Evolutionary conservation across 208 protist species (phyloP), one percentile per base, ranked within the genome.

Genomic region (Acanthamoeba sp.): DNA sequence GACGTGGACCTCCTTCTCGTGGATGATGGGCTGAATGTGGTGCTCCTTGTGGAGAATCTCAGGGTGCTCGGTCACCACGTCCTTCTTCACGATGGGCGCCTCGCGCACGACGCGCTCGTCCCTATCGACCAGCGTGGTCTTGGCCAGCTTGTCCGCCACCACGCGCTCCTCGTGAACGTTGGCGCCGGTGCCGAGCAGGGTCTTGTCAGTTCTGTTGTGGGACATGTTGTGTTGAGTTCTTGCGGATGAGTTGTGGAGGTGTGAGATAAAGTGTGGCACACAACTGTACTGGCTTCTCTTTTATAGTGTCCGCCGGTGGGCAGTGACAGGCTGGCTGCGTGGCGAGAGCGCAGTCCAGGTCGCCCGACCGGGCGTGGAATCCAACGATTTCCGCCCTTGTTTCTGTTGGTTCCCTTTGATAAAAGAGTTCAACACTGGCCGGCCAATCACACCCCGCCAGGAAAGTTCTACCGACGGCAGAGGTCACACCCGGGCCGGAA

Each of bases 1-100:
- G 12, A 84, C 40, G 42, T 84, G 73, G 12, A 22, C 27, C 38
- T 84, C 73, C 40, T 45, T 84, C 73, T 55, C 73, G 22, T 84
- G 40, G 73, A 84, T 52, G 40, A 84, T 52, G 40, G 73, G 73
- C 73, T 84, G 73, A 6, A 84, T 38, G 40, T 84, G 73, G 42
- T 84, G 73, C 40, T 84, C 73, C 22, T 84, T 22, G 40, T 84
- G 73, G 73, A 84, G 5, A 24, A 55, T 42, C 40, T 55, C 73
- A 0, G 73, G 73, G 29, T 84, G 73, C 20, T 84, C 73, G 38
- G 14, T 22, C 1, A 84, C 73, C 2, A 84, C 73, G 18, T 84
- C 42, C 73, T 84, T 84, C 73, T 84, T 84, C 12, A 55, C 40
- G 9, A 84, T 55, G 1, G 73, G 73, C 40, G 34, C 24, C 27